Conservation (phyloP, 148 eudicot species). For the Camellia japonica region DNA sequence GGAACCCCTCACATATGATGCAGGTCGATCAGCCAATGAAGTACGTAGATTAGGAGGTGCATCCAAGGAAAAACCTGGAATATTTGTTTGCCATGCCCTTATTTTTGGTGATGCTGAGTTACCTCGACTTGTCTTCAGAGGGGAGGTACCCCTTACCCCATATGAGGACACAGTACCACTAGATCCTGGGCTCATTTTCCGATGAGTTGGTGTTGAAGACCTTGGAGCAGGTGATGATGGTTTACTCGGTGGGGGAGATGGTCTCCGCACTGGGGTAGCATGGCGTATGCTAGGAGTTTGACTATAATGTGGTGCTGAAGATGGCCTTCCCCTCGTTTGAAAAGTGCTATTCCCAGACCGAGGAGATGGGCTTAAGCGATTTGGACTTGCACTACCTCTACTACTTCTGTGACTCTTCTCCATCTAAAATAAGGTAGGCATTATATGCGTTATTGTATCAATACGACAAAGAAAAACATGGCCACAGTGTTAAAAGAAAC, state of each 20-base stretch:
- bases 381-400: conserved; percentile 94
- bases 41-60: conserved; percentile 99
- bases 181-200: conserved; percentile 57
- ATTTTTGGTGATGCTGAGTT: conserved; percentile 85
- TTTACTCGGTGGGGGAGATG: conserved; percentile 74
- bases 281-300: conserved; percentile 46
- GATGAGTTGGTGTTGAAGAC: conserved; percentile 63
- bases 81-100: conserved; percentile 81
- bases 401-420: conserved; percentile 71
- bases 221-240: conserved; percentile 61
- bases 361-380: conserved; percentile 87
- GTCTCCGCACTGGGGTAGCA: conserved; percentile 57
- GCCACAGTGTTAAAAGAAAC: background rate
- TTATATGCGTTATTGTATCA: background rate
- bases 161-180: conserved; percentile 35
- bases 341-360: conserved; percentile 42
- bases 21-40: conserved; percentile 90
- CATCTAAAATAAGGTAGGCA: conserved; percentile 53
- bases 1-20: conserved; percentile 86
- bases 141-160: conserved; percentile 60
- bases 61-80: conserved; percentile 86
- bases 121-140: conserved; percentile 61
- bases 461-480: conserved; percentile 5
- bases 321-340: conserved; percentile 55
- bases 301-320: conserved; percentile 75